Base-by-base conservation (phyloP, 1,284 basidiomycete species). In the Cryptococcus floricola region DNA sequence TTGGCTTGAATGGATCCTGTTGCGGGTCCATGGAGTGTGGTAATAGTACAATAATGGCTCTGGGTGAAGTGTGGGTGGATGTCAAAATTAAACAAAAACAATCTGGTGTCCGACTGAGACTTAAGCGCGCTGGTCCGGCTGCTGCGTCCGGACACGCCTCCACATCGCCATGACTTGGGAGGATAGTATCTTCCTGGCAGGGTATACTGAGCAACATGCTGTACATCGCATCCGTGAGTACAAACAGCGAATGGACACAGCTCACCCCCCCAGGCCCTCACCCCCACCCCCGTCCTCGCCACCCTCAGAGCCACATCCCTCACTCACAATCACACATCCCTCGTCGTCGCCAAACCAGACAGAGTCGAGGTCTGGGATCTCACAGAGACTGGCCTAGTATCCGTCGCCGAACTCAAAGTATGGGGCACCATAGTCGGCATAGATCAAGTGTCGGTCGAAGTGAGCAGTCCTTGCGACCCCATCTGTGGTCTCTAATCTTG, bases 401-500 rank as follows among this genome's bases (percentile, higher is more conserved):
- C 57, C 10, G 49, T 50, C 3, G 62, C 60, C 23, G 68, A 70
- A 46, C 63, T 74, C 3, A 57, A 65, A 19, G 53, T 76, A 5
- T 78, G 76, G 76, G 77, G 77, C 4, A 71, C 61, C 19, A 54
- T 77, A 12, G 67, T 73, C 1, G 70, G 70, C 1, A 60, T 77
- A 14, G 72, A 70, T 1, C 61, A 60, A 45, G 67, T 71, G 18
- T 48, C 57, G 14, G 47, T 68, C 19, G 59, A 67, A 42, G 70
- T 73, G 43, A 59, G 71, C 64, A 27, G 18, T 9, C 23, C 6
- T 6, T n/a, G 18, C 6, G 41, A 38, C 19, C 19, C 13, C 18
- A 13, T 42, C 7, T 13, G 27, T 12, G 16, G 28, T 28, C 23
- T 25, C 48, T 50, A n/a, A 39, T 38, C 14, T 46, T 23, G 2